Base-by-base conservation (phyloP, 257 asterid species). In the Solanum corneliomulleri region DNA sequence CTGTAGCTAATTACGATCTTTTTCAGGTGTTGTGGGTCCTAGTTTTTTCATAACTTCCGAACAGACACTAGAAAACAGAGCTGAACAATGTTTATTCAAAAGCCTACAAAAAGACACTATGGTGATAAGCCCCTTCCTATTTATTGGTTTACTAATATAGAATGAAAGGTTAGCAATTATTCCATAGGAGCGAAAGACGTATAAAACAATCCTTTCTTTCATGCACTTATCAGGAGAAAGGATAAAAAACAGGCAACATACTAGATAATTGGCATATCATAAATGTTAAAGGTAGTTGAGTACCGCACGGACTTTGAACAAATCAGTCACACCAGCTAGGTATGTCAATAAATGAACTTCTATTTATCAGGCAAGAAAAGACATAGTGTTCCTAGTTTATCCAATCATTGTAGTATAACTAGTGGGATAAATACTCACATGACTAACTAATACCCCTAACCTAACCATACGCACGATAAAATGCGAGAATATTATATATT, bases 221-320 rank as follows among this genome's bases (percentile, higher is more conserved):
- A 47, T 10, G 3, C 44, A 80, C 42, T 80, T 49, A 2, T 29
- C 0, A 2, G 7, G 18, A 0, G 1, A 0, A 49, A 18, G 20
- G 0, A 16, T 37, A 5, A 81, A 49, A 37, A 45, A 6, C 1
- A 20, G 6, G 3, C 12, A 11, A 27, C 11, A 47, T 18, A 49
- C 6, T 29, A 47, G 85, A 80, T 0, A 39, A 27, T 9, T 80
- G 68, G 68, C 68, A 80, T 29, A 47, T 1, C 42, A 27, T 9
- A 41, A 16, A 39, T 29, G 41, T 45, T 29, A 80, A 4, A 62
- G 6, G 68, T 16, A 11, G 84, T 47, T 45, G 15, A 47, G 18
- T 47, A 27, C 41, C 27, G 3, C 64, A 2, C 27, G 16, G 2
- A 78, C 42, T 25, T 80, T 0, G 84, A 78, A 27, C 12, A 76